phyloP scores from a whole-genome alignment of 768 basidiomycete species.

The Panaeolus papilionaceus region DNA sequence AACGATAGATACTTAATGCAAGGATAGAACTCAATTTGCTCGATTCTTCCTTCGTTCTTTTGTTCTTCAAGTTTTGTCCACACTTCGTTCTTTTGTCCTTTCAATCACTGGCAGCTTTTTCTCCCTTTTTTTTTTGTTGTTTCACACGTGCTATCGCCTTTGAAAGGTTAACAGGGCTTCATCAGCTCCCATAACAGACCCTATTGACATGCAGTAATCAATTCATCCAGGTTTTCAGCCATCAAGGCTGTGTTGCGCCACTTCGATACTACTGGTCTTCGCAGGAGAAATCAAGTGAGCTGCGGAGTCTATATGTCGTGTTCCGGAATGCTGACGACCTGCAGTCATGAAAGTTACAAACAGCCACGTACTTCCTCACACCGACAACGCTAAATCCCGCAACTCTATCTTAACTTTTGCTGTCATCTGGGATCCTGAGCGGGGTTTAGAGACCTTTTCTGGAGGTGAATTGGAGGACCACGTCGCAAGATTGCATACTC shows the following conservation, averaged over 20 bases:
- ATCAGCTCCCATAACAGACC: background rate
- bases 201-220: background rate
- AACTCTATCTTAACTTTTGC: constrained; percentile 23
- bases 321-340: background rate
- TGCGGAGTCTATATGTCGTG: background rate
- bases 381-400: background rate
- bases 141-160: background rate
- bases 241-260: constrained; percentile 1
- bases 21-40: background rate
- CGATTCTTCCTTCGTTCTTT: background rate
- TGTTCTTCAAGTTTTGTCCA: background rate
- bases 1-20: constrained; percentile 7
- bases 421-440: constrained; percentile 28
- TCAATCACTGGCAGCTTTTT: background rate
- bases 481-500: constrained; percentile 4
- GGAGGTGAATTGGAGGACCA: constrained; percentile 16
- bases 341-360: background rate
- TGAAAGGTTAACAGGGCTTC: background rate
- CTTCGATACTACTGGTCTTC: background rate
- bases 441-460: constrained; percentile 24
- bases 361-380: background rate
- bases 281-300: background rate
- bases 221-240: background rate
- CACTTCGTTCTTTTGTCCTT: background rate
- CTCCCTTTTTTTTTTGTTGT: background rate